Conservation (phyloP, 1,284 basidiomycete species). For the Austroboletus olivaceoglutinosus region DNA sequence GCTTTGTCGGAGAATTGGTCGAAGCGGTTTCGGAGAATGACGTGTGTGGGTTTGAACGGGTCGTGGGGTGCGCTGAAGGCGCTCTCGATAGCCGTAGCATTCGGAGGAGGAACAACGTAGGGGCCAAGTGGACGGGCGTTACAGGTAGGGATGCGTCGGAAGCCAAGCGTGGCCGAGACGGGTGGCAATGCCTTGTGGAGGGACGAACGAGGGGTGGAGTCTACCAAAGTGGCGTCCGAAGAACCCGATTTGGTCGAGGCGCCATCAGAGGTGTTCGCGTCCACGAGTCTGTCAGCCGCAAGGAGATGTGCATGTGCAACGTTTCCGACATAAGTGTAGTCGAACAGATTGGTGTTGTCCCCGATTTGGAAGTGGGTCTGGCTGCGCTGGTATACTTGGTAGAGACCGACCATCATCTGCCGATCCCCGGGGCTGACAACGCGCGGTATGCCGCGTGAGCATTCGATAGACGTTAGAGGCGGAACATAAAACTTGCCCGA, state of each 20-base stretch:
- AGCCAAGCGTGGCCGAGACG: conserved; percentile 62
- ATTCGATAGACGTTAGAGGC: not conserved
- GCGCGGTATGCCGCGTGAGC: conserved; percentile 31
- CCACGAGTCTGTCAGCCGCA: conserved; percentile 81
- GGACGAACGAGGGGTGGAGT: conserved; percentile 22
- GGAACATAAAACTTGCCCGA: conserved; percentile 60
- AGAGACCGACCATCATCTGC: conserved; percentile 81
- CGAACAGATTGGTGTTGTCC: conserved; percentile 90
- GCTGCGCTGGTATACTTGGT: conserved; percentile 76
- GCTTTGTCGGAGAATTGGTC: conserved; percentile 63
- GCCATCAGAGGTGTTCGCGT: conserved; percentile 30
- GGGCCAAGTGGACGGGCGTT: conserved; percentile 79
- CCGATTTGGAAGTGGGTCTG: conserved; percentile 96
- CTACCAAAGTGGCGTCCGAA: conserved; percentile 22
- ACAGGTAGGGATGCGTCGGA: conserved; percentile 71
- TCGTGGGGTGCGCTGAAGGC: conserved; percentile 57
- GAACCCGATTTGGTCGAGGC: conserved; percentile 2
- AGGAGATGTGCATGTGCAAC: conserved; percentile 94
- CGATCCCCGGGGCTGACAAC: conserved; percentile 80
- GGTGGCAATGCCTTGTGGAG: conserved; percentile 38
- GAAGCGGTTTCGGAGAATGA: conserved; percentile 74
- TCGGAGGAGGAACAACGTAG: conserved; percentile 57
- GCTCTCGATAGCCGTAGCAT: conserved; percentile 57
- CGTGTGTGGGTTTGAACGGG: conserved; percentile 44
- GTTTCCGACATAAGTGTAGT: conserved; percentile 98